Evolutionary conservation across 108 stramenopile species (phyloP).

Genomic region (Pseudonitzschia multiseries): DNA sequence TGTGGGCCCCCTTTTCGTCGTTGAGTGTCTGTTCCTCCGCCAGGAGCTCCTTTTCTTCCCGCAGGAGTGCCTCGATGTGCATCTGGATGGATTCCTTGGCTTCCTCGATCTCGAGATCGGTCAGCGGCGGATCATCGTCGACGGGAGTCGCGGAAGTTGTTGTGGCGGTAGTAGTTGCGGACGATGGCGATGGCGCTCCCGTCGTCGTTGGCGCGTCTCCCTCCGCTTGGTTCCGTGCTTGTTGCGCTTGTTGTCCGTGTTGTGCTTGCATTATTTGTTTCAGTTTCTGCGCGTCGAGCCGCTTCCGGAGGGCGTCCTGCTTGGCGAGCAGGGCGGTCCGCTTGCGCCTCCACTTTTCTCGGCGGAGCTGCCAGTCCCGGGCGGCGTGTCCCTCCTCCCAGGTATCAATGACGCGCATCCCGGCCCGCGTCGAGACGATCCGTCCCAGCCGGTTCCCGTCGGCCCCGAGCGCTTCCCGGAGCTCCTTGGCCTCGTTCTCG

Average conservation of each 20-base stretch:
- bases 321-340: slow-evolving; percentile 44
- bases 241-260: not conserved
- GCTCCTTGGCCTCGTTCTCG: slow-evolving; percentile 50
- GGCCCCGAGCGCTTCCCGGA: slow-evolving; percentile 62
- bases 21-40: slow-evolving; percentile 65
- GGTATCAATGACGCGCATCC: slow-evolving; percentile 54
- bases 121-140: slow-evolving; percentile 20
- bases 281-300: not conserved
- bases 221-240: not conserved
- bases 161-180: not conserved
- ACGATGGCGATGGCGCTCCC: no score
- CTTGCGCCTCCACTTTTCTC: slow-evolving; percentile 43
- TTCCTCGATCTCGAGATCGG: slow-evolving; percentile 49
- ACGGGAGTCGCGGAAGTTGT: not conserved
- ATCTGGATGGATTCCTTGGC: slow-evolving; percentile 57
- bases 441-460: slow-evolving; percentile 82
- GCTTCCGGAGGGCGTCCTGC: not conserved
- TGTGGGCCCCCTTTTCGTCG: slow-evolving; percentile 74
- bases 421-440: slow-evolving; percentile 59
- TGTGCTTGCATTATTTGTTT: slow-evolving; percentile 4
- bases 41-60: slow-evolving; percentile 56
- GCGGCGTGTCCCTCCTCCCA: slow-evolving; percentile 88
- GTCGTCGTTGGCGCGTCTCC: no score
- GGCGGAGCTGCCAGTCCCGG: slow-evolving; percentile 40
- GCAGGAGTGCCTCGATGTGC: slow-evolving; percentile 59